These are phyloP conservation scores for Tuber umbilicatum DNA, from an alignment of 495 filamentous ascomycete species.

Conservation along the genomic window DNA sequence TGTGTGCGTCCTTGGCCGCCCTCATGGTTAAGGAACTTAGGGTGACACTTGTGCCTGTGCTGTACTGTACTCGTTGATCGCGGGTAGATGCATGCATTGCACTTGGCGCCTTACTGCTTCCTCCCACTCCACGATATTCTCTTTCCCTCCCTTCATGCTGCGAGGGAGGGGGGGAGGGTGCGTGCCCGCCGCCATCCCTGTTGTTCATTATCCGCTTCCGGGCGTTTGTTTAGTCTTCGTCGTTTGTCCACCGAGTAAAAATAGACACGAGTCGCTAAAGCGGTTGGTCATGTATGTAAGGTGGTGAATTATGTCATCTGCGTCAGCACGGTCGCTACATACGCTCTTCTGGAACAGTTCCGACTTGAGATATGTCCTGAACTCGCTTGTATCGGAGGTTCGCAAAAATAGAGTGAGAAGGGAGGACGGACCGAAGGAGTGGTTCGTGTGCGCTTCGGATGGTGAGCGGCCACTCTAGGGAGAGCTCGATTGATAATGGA, in stretches of 20 bases:
- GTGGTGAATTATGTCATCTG: neutral
- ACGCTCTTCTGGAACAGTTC: neutral
- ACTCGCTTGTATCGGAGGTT: neutral
- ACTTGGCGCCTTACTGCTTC: neutral
- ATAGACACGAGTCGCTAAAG: neutral
- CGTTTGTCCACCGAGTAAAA: neutral
- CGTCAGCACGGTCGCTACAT: neutral
- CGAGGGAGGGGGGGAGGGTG: too few species aligned
- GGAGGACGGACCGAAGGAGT: neutral
- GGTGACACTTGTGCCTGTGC: too few species aligned
- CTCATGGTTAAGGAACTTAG: neutral
- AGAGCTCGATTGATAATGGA: too few species aligned
- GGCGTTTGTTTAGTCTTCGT: neutral
- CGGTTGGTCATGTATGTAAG: neutral
- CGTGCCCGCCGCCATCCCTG: neutral
- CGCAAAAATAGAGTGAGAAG: neutral
- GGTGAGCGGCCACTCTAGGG: too few species aligned
- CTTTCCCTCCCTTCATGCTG: neutral
- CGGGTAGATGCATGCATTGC: neutral
- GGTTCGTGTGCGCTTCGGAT: too few species aligned
- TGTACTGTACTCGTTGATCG: neutral
- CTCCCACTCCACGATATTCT: neutral
- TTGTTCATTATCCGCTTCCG: neutral
- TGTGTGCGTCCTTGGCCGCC: neutral
- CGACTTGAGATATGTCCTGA: neutral